Evolutionary conservation across 2,329 filamentous ascomycete genomes (phyloP).

Genomic region (Cladosporium sp.): DNA sequence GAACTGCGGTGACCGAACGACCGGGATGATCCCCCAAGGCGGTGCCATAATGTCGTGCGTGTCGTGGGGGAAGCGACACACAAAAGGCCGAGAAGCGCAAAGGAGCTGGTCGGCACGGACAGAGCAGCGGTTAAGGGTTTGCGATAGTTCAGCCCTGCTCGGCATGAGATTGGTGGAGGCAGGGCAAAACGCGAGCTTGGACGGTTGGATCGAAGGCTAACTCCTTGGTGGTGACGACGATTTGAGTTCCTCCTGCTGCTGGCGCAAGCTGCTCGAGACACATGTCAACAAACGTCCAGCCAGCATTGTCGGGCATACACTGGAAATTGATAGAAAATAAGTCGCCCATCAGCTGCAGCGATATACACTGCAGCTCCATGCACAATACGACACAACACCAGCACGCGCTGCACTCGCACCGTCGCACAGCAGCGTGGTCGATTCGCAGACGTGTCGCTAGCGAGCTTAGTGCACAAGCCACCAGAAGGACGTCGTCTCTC

Average conservation of each 20-base stretch:
- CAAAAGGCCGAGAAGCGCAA: not conserved
- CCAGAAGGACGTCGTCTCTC: not conserved
- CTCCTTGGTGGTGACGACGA: not conserved
- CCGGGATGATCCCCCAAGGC: conserved; percentile 1
- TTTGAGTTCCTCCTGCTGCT: not conserved
- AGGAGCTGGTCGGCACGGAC: not conserved
- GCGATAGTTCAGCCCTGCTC: conserved; percentile 2
- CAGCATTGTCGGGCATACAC: not conserved
- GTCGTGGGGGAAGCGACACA: conserved; percentile 1
- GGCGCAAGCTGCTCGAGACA: not conserved
- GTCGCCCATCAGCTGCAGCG: not conserved
- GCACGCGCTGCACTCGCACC: not conserved
- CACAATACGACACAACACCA: not conserved
- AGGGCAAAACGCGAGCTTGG: conserved; percentile 1
- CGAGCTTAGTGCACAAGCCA: conserved; percentile 6
- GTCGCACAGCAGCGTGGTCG: not conserved
- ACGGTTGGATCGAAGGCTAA: not conserved
- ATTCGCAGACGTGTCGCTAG: not conserved
- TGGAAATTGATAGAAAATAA: too few relatives aligned
- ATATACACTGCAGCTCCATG: not conserved
- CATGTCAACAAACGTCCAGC: not conserved
- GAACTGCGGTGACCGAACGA: conserved; percentile 4
- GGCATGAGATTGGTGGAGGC: not conserved
- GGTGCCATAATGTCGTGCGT: conserved; percentile 3
- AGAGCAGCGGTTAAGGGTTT: not conserved